phyloP scores from a whole-genome alignment of 2,329 filamentous ascomycete genomes.

The Fusarium haematococcum region DNA sequence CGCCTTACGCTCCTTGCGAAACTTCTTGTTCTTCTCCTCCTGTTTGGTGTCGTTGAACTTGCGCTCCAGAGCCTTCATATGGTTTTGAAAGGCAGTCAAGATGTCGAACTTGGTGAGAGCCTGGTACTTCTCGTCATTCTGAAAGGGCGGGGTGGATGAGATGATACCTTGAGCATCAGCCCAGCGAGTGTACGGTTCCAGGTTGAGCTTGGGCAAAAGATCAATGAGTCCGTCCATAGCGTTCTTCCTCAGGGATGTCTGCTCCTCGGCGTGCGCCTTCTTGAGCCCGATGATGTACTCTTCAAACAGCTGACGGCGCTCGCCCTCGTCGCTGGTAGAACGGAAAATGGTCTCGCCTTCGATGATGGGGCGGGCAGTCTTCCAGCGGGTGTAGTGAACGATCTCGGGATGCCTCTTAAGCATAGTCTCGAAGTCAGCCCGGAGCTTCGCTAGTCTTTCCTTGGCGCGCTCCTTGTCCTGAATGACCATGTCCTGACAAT shows the following conservation, averaged over 20 bases:
- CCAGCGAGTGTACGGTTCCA: constrained; percentile 97
- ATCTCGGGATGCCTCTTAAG: constrained; percentile 96
- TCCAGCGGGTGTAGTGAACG: constrained; percentile 96
- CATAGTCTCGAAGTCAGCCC: constrained; percentile 95
- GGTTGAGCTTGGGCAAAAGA: constrained; percentile 81
- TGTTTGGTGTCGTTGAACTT: constrained; percentile 92
- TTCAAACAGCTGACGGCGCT: constrained; percentile 90
- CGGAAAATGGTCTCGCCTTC: constrained; percentile 96
- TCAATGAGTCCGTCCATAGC: constrained; percentile 87
- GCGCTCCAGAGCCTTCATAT: constrained; percentile 92
- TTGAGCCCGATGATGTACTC: constrained; percentile 91
- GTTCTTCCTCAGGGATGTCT: constrained; percentile 77
- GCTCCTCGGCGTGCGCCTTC: constrained; percentile 81
- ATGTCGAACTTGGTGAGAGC: constrained; percentile 89
- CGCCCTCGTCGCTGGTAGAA: constrained; percentile 86
- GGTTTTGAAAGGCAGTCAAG: constrained; percentile 91
- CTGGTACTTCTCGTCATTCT: constrained; percentile 86
- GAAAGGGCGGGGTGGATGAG: constrained; percentile 80
- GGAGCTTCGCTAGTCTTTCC: constrained; percentile 90
- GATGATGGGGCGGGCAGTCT: constrained; percentile 92
- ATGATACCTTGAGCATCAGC: constrained; percentile 87
- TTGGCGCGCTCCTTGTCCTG: constrained; percentile 96
- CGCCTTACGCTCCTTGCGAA: constrained; percentile 85
- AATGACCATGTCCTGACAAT: constrained; percentile 86
- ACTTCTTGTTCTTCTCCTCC: constrained; percentile 83